Conservation (phyloP, 179 eudicot genomes). For the Silene vulgaris region DNA sequence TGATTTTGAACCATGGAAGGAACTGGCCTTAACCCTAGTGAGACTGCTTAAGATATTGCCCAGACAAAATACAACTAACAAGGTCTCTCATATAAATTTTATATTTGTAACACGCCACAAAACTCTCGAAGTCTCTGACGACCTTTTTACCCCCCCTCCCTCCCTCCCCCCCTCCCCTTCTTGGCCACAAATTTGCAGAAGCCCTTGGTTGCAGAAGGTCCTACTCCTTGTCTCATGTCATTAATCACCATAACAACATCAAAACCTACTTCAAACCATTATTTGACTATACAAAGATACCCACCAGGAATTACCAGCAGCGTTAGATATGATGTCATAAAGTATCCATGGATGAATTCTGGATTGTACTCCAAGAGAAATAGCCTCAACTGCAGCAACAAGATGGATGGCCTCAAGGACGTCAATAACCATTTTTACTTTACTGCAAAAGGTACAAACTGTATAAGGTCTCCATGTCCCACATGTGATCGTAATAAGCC, state of each 20-base stretch:
- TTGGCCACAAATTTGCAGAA: no score
- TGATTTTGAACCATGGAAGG: no score
- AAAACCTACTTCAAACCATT: background rate
- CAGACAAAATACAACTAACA: no score
- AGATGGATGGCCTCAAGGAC: conserved; percentile 93
- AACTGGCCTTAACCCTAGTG: no score
- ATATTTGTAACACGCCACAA: no score
- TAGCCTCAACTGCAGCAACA: conserved; percentile 92
- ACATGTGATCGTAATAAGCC: conserved; percentile 2
- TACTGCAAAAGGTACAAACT: conserved; percentile 43
- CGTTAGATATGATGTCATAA: conserved; percentile 90
- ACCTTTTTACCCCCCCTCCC: no score
- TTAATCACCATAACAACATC: background rate
- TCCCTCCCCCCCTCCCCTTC: no score
- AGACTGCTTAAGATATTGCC: no score
- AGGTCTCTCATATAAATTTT: no score
- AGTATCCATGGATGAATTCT: conserved; percentile 89
- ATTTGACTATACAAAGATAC: conserved; percentile 12
- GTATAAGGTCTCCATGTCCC: background rate
- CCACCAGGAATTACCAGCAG: conserved; percentile 98
- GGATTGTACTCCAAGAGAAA: conserved; percentile 85
- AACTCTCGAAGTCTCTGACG: no score
- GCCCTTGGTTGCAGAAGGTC: background rate
- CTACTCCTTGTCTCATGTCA: background rate
- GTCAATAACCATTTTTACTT: conserved; percentile 76